Conservation (phyloP, 1,139 yeast genomes). For the Saccharomyces pastorianus region DNA sequence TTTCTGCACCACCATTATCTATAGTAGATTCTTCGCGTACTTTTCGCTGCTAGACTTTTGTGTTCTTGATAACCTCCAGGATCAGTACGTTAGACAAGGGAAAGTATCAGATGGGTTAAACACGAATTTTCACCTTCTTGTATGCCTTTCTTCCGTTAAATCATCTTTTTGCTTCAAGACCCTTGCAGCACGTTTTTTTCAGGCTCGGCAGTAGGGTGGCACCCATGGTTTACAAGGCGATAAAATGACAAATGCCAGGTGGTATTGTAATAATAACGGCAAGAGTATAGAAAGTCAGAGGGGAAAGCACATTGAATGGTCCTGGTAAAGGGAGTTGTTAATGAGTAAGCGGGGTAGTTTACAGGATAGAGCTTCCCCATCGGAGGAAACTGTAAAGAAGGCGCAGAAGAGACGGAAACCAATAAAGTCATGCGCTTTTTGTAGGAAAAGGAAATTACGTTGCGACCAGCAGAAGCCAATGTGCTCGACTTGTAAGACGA, state of each 20-base stretch:
- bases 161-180: background rate
- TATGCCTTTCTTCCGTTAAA: background rate
- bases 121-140: background rate
- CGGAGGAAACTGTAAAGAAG: background rate
- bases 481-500: slow-evolving; percentile 23
- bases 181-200: background rate
- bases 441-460: slow-evolving; percentile 28
- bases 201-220: background rate
- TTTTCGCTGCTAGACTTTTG: background rate
- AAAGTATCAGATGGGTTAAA: background rate
- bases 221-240: background rate
- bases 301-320: background rate
- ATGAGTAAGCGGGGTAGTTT: background rate
- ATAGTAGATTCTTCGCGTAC: background rate
- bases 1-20: background rate
- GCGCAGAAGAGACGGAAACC: slow-evolving; percentile 18
- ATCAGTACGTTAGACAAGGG: background rate
- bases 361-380: background rate
- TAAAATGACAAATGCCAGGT: background rate
- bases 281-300: background rate
- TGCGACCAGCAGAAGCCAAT: slow-evolving; percentile 27
- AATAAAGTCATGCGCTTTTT: slow-evolving; percentile 28
- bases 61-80: background rate
- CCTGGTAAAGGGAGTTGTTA: background rate
- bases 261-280: background rate